These are phyloP conservation scores for Fusarium lateritium DNA, from an alignment of 2,329 filamentous ascomycete species.

Conservation along the genomic window DNA sequence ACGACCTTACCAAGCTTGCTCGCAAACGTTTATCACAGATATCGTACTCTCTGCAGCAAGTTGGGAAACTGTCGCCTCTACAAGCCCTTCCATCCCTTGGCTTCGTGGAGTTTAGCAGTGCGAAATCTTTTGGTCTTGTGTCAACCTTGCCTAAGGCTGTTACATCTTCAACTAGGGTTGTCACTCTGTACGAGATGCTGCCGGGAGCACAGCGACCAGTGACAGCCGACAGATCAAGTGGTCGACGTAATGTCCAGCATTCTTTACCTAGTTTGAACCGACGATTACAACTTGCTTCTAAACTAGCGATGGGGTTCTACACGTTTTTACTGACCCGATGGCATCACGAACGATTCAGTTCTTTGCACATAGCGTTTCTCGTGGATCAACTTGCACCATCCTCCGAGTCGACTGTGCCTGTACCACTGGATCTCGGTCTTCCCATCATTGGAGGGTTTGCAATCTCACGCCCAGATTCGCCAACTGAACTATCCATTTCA, in stretches of 20 bases:
- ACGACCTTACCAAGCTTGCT: neutral
- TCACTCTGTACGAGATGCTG: slow-evolving; percentile 1
- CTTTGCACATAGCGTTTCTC: neutral
- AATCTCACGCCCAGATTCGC: slow-evolving; percentile 2
- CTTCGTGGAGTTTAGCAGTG: neutral
- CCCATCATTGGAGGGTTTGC: slow-evolving; percentile 7
- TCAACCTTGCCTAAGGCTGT: accelerated
- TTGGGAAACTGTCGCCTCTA: neutral
- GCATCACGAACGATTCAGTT: slow-evolving; percentile 17
- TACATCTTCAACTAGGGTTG: neutral
- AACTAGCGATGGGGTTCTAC: neutral
- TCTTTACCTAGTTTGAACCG: neutral
- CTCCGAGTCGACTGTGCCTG: too few species aligned
- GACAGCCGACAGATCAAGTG: neutral
- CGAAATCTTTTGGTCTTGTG: neutral
- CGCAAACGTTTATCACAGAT: neutral
- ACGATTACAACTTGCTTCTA: neutral
- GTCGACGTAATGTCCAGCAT: neutral
- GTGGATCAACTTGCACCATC: neutral
- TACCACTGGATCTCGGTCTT: neutral
- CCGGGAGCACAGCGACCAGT: neutral
- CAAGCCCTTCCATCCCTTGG: neutral
- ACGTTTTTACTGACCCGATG: neutral
- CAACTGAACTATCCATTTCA: neutral
- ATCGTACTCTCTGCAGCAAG: neutral